Percentiles rank a stretch among this genome's conserved stretches.
Evolutionary conservation across 164 flowering plant genomes (phyloP).

Genomic region (Akebia trifoliata): DNA sequence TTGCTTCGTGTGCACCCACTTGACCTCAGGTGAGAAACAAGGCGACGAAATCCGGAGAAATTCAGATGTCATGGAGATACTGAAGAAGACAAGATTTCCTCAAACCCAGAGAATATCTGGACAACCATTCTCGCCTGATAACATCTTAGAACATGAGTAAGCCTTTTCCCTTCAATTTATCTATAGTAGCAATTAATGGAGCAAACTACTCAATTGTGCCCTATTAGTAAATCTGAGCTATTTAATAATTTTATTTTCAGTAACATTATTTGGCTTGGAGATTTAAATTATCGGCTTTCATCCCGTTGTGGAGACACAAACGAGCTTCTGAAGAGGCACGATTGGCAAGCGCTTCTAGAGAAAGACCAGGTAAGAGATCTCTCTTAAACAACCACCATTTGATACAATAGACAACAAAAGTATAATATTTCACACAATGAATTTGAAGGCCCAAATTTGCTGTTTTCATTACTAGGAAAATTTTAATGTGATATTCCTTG

Average conservation of each 20-base stretch:
- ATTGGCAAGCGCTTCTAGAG: slow-evolving; percentile 75
- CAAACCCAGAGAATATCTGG: slow-evolving; percentile 24
- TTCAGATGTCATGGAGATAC: slow-evolving; percentile 62
- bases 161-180: slow-evolving; percentile 7
- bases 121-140: slow-evolving; percentile 34
- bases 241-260: slow-evolving; percentile 24
- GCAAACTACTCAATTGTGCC: no score
- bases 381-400: no score
- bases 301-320: slow-evolving; percentile 32
- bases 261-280: slow-evolving; percentile 84
- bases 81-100: slow-evolving; percentile 67
- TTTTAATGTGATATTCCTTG: no score
- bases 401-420: no score
- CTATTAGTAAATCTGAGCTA: no score
- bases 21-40: slow-evolving; percentile 76
- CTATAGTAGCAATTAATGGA: no score
- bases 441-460: neutral
- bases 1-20: slow-evolving; percentile 83
- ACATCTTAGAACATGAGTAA: slow-evolving; percentile 51
- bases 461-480: neutral
- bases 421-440: no score
- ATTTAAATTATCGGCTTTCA: slow-evolving; percentile 76
- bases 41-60: slow-evolving; percentile 72
- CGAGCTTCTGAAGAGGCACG: slow-evolving; percentile 47
- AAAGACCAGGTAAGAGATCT: slow-evolving; percentile 64